Percentiles rank a stretch among this genome's conserved stretches.
Evolutionary conservation across 177 flowering plant genomes (phyloP).

Genomic region (Vitis hybrid): DNA sequence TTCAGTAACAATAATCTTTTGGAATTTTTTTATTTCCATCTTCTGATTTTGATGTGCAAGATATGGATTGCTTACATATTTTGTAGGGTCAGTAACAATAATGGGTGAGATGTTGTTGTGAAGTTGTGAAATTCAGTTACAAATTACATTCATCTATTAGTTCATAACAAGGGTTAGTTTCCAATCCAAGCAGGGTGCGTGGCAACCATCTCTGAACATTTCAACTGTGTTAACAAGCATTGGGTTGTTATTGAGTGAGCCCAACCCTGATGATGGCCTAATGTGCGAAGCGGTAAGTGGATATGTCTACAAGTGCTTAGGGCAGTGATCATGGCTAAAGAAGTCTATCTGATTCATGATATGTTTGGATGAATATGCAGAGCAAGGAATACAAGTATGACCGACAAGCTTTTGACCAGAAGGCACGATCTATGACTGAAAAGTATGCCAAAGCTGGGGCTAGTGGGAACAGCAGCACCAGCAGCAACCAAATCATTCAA

Average conservation of each 20-base stretch:
- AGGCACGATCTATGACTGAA: constrained; percentile 78
- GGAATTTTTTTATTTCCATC: too few species aligned
- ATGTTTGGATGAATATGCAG: constrained; percentile 40
- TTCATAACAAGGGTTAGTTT: constrained; percentile 2
- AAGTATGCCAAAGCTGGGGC: constrained; percentile 58
- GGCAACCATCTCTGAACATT: constrained; percentile 94
- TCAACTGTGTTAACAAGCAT: constrained; percentile 82
- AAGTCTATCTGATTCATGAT: not conserved
- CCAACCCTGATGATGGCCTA: constrained; percentile 93
- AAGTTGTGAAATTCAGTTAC: too few species aligned
- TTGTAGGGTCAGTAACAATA: too few species aligned
- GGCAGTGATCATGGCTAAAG: not conserved
- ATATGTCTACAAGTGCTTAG: not conserved
- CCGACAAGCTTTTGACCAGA: constrained; percentile 74
- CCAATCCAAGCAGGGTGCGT: constrained; percentile 63
- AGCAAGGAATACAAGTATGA: constrained; percentile 87
- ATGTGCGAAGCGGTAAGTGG: constrained; percentile 86
- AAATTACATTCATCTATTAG: not conserved
- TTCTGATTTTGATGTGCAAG: too few species aligned
- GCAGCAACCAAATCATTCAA: constrained; percentile 20
- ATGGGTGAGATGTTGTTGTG: too few species aligned
- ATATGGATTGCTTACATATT: too few species aligned
- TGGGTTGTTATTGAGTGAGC: constrained; percentile 79
- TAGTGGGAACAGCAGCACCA: constrained; percentile 16
- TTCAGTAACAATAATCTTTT: too few species aligned